Evolutionary conservation across 1,284 basidiomycete species (phyloP).

Genomic region (Rhodotorula mucilaginosa): DNA sequence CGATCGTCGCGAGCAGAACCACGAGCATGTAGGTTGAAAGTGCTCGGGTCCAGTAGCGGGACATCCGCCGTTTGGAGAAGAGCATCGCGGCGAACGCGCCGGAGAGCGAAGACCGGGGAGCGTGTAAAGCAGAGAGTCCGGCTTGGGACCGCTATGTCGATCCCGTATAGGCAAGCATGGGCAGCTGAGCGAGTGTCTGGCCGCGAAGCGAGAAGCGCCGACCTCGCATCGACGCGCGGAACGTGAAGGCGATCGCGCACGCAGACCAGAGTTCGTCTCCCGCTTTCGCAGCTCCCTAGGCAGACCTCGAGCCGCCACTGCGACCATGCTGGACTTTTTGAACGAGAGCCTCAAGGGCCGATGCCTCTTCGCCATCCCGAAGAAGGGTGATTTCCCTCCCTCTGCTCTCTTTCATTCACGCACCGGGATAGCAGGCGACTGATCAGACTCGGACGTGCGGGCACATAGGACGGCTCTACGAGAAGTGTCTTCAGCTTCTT

Average conservation of each 20-base stretch:
- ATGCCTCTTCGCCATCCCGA: slow-evolving; percentile 91
- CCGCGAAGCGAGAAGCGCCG: neutral
- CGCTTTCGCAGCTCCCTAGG: neutral
- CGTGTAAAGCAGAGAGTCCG: too few relatives aligned
- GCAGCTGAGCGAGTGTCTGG: neutral
- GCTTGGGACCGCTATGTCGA: too few relatives aligned
- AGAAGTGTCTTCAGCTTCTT: slow-evolving; percentile 84
- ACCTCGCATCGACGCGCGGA: neutral
- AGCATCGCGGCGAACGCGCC: neutral
- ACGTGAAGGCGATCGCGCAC: neutral
- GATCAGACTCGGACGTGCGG: neutral
- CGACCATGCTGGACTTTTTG: slow-evolving; percentile 48
- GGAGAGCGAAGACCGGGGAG: too few relatives aligned
- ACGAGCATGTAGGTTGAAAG: neutral
- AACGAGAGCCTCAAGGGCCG: slow-evolving; percentile 64
- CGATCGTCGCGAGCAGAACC: slow-evolving; percentile 5
- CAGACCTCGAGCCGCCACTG: neutral
- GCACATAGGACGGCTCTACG: slow-evolving; percentile 73
- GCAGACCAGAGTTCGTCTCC: neutral
- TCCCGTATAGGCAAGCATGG: too few relatives aligned
- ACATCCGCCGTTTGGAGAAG: neutral
- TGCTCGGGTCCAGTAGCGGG: too few relatives aligned
- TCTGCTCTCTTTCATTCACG: neutral
- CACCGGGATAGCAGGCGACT: neutral
- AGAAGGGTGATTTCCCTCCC: slow-evolving; percentile 70